Evolutionary conservation across 495 filamentous ascomycete species (phyloP).

Genomic region (Podospora conica): DNA sequence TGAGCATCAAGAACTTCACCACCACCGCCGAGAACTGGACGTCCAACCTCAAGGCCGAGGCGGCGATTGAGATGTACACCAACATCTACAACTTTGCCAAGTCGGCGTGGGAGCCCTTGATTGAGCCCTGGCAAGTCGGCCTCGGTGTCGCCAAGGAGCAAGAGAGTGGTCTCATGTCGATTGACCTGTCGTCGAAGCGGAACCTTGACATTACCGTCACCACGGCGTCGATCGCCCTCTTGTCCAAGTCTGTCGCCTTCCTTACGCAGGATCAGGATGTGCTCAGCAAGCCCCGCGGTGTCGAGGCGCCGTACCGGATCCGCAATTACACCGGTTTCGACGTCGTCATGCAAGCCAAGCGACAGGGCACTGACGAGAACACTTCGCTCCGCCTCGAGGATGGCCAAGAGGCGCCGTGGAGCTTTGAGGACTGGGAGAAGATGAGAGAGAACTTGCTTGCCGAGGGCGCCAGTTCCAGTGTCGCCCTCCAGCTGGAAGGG

Average conservation of each 20-base stretch:
- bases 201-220: conserved; percentile 88
- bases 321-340: conserved; percentile 94
- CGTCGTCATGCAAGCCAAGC: conserved; percentile 73
- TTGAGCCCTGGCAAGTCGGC: conserved; percentile 93
- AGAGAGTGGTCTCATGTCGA: conserved; percentile 65
- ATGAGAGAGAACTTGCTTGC: conserved; percentile 86
- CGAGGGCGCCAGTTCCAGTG: conserved; percentile 65
- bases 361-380: conserved; percentile 48
- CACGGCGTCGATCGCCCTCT: conserved; percentile 86
- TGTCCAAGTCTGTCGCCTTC: conserved; percentile 88
- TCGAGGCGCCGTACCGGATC: conserved; percentile 87
- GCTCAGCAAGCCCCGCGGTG: conserved; percentile 83
- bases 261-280: conserved; percentile 86
- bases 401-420: conserved; percentile 89
- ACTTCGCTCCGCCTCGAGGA: conserved; percentile 76
- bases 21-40: conserved; percentile 86
- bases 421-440: conserved; percentile 90
- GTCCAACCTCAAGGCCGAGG: conserved; percentile 76
- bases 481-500: conserved; percentile 79
- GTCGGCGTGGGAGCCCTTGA: conserved; percentile 93
- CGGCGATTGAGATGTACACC: conserved; percentile 82
- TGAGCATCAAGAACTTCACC: conserved; percentile 86
- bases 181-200: conserved; percentile 83
- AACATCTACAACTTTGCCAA: conserved; percentile 99
- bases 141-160: conserved; percentile 79